These are phyloP conservation scores for Prunus campanulata DNA, from an alignment of 306 rosid genomes.

Conservation along the genomic window DNA sequence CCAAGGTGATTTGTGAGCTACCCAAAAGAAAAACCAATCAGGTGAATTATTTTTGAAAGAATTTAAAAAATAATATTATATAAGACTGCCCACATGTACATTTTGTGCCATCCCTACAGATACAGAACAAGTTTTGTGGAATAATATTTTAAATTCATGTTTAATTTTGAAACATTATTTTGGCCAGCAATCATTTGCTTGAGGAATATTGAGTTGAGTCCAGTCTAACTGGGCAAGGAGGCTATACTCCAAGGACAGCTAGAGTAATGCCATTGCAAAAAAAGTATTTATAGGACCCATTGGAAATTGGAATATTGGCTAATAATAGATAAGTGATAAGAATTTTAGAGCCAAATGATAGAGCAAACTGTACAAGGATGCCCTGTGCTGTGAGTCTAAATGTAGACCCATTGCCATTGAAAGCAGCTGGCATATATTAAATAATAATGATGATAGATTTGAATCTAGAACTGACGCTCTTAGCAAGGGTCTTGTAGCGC, in stretches of 20 bases:
- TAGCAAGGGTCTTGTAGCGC: too few species aligned
- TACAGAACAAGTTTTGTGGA: not conserved
- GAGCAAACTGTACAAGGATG: slow-evolving; percentile 11
- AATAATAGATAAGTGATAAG: slow-evolving; percentile 11
- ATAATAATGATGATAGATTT: too few species aligned
- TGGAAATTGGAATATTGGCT: slow-evolving; percentile 21
- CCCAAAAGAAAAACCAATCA: not conserved
- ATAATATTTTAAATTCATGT: not conserved
- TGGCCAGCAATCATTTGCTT: not conserved
- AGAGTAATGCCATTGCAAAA: slow-evolving; percentile 16
- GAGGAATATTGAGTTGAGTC: not conserved
- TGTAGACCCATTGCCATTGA: not conserved
- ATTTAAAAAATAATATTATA: not conserved
- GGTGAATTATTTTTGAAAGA: not conserved
- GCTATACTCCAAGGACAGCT: slow-evolving; percentile 27
- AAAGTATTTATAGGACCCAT: slow-evolving; percentile 12
- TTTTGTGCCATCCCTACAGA: not conserved
- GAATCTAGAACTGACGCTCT: too few species aligned
- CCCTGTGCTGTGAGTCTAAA: too few species aligned
- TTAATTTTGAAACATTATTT: not conserved
- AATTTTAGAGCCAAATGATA: too few species aligned
- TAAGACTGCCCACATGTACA: not conserved
- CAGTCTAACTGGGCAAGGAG: slow-evolving; percentile 27
- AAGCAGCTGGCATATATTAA: not conserved
- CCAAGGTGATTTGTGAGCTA: not conserved